Conservation (phyloP, 176 grass and related monocot genomes). For the Miscanthus lutarioriparius region DNA sequence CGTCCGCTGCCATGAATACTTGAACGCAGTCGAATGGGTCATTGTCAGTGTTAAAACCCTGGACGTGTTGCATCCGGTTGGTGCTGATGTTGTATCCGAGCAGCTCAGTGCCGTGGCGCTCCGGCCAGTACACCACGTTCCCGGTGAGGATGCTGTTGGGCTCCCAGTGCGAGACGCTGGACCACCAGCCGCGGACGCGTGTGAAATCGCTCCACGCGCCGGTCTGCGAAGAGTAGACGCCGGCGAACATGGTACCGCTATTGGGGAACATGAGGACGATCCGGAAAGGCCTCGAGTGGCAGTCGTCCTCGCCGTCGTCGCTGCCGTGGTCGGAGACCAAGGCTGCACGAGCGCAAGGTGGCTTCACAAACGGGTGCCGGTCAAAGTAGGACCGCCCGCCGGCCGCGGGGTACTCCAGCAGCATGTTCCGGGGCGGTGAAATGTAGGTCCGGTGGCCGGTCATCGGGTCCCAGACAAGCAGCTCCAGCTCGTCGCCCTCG, state of each 20-base stretch:
- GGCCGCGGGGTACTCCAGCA: not conserved
- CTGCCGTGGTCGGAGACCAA: not conserved
- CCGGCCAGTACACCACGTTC: not conserved
- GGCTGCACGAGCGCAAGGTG: not conserved
- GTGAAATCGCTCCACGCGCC: not conserved
- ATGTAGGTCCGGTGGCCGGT: too few relatives aligned
- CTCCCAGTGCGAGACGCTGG: not conserved
- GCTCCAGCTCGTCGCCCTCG: too few relatives aligned
- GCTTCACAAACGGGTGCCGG: not conserved
- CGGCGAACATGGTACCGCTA: not conserved
- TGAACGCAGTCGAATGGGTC: not conserved
- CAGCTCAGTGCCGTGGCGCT: not conserved
- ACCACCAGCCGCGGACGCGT: not conserved
- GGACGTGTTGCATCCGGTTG: not conserved
- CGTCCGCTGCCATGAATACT: not conserved
- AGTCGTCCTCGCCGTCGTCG: not conserved
- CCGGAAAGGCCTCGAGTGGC: not conserved
- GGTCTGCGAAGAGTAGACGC: not conserved
- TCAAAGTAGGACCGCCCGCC: not conserved
- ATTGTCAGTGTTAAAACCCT: not conserved
- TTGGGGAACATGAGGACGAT: constrained; percentile 4
- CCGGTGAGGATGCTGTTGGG: not conserved
- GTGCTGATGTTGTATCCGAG: not conserved
- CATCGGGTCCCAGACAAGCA: not conserved
- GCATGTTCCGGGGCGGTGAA: too few relatives aligned